Percentiles rank a stretch among this genome's conserved stretches.
These are phyloP conservation scores for Colletotrichum caudatum DNA, from an alignment of 2,329 filamentous ascomycete species.

Conservation along the genomic window DNA sequence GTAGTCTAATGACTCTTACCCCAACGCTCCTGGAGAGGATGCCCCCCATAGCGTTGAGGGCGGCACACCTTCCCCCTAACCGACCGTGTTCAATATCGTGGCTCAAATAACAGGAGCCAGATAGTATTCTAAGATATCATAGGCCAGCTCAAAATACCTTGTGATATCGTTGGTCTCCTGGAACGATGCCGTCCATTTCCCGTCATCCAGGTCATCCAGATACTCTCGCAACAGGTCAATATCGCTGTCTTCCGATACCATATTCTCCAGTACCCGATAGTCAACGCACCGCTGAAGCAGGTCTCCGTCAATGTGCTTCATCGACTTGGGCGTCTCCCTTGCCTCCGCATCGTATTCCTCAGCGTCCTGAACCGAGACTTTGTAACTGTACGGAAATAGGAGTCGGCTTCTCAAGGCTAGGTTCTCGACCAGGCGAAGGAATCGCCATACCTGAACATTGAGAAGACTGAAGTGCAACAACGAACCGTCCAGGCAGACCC, in stretches of 20 bases:
- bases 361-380: slow-evolving; percentile 45
- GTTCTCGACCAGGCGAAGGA: slow-evolving; percentile 81
- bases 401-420: slow-evolving; percentile 64
- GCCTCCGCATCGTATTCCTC: slow-evolving; percentile 53
- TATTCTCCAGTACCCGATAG: slow-evolving; percentile 57
- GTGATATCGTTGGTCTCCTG: slow-evolving; percentile 44
- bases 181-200: slow-evolving; percentile 54
- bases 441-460: slow-evolving; percentile 69
- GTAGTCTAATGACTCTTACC: background rate
- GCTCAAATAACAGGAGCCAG: slow-evolving; percentile 62
- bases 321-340: slow-evolving; percentile 54
- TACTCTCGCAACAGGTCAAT: slow-evolving; percentile 60
- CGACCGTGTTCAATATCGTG: background rate
- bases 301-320: slow-evolving; percentile 77
- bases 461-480: slow-evolving; percentile 78
- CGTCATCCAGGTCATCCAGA: slow-evolving; percentile 63
- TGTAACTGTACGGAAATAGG: slow-evolving; percentile 63
- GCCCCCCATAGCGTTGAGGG: too few species aligned
- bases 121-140: slow-evolving; percentile 66
- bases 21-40: background rate
- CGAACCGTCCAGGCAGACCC: slow-evolving; percentile 76
- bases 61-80: background rate
- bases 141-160: slow-evolving; percentile 62
- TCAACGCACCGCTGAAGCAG: slow-evolving; percentile 68
- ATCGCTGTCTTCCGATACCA: slow-evolving; percentile 52